Percentiles rank a stretch among this genome's conserved stretches.
phyloP scores from a whole-genome alignment of 1,284 basidiomycete genomes.

The Apiotrichum akiyoshidainum region DNA sequence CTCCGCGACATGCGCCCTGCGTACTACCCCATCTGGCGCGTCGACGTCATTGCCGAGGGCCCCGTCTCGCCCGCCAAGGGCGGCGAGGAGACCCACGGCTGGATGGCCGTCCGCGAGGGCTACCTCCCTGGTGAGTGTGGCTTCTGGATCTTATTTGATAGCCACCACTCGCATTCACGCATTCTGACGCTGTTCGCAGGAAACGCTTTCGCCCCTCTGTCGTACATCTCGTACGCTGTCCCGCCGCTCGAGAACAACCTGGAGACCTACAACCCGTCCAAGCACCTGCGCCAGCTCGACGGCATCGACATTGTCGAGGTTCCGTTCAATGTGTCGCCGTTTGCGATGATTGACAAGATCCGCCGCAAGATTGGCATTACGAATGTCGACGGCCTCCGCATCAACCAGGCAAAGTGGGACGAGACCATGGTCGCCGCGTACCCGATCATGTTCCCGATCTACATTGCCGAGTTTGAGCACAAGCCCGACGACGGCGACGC shows the following conservation, averaged over 20 bases:
- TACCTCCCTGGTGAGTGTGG: conserved; percentile 38
- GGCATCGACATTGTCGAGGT: conserved; percentile 64
- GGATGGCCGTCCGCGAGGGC: conserved; percentile 32
- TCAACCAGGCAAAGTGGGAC: conserved; percentile 34
- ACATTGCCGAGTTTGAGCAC: conserved; percentile 45
- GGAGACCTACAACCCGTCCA: conserved; percentile 33
- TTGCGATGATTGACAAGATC: conserved; percentile 31
- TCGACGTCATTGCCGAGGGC: conserved; percentile 37
- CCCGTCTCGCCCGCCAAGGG: conserved; percentile 16
- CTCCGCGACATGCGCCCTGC: conserved; percentile 38
- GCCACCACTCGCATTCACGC: background rate
- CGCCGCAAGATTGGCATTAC: conserved; percentile 25
- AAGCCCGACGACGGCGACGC: conserved; percentile 21
- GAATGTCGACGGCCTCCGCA: conserved; percentile 22
- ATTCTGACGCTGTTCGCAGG: conserved; percentile 23
- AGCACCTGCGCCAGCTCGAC: conserved; percentile 59
- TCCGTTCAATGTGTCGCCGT: conserved; percentile 50
- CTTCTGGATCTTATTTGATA: background rate
- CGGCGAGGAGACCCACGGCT: conserved; percentile 20
- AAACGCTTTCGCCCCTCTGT: conserved; percentile 48
- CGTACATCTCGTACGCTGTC: conserved; percentile 44
- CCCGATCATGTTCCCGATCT: conserved; percentile 49
- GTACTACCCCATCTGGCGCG: conserved; percentile 43
- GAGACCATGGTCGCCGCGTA: conserved; percentile 46
- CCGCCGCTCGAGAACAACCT: conserved; percentile 35